Conservation (phyloP, 1,139 yeast genomes). For the Scheffersomyces insectosa region DNA sequence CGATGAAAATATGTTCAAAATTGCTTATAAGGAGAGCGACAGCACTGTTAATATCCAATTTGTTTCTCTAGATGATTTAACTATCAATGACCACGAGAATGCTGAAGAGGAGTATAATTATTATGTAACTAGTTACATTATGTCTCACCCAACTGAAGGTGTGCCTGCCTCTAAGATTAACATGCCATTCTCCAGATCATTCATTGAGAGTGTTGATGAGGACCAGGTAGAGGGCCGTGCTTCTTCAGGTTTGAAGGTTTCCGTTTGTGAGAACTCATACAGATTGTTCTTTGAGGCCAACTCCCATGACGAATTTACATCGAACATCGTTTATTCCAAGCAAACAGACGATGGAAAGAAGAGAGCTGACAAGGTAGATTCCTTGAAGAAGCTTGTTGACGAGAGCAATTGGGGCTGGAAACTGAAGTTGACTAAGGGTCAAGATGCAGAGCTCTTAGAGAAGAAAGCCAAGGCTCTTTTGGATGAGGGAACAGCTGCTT, state of each 20-base stretch:
- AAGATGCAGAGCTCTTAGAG: constrained; percentile 21
- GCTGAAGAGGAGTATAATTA: constrained; percentile 88
- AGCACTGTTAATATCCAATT: constrained; percentile 72
- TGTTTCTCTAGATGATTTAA: constrained; percentile 83
- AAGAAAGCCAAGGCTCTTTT: constrained; percentile 27
- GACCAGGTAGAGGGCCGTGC: constrained; percentile 68
- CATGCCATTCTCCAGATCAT: constrained; percentile 71
- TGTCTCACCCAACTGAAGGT: constrained; percentile 98
- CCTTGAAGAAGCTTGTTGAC: constrained; percentile 28
- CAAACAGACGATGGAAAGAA: constrained; percentile 26
- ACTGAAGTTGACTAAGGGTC: constrained; percentile 27
- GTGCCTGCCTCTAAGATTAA: constrained; percentile 77
- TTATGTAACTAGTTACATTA: constrained; percentile 85
- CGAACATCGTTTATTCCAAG: constrained; percentile 48
- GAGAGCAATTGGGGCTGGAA: constrained; percentile 44
- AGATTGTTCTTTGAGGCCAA: constrained; percentile 77
- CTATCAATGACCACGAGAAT: constrained; percentile 73
- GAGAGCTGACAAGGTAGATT: constrained; percentile 27
- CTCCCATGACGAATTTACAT: constrained; percentile 79
- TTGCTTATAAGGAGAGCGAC: constrained; percentile 61
- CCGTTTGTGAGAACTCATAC: constrained; percentile 78
- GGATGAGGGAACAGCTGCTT: constrained; percentile 35
- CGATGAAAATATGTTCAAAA: constrained; percentile 91
- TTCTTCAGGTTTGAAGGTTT: constrained; percentile 74
- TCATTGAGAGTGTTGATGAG: constrained; percentile 57